Conservation (phyloP, 2,329 filamentous ascomycete genomes). For the Diaporthe vexans region DNA sequence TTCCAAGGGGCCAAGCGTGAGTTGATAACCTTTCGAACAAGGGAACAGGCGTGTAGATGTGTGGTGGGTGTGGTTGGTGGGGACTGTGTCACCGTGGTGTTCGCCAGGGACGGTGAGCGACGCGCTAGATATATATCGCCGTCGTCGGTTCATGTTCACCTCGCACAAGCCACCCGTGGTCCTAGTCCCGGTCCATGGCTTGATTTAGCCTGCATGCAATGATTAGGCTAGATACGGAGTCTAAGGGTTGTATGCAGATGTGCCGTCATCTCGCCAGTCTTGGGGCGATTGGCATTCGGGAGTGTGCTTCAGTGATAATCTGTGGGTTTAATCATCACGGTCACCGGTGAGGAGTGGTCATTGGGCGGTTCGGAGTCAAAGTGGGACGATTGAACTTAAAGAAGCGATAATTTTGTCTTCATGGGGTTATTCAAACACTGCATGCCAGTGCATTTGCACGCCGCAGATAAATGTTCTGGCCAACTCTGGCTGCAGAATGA, state of each 20-base stretch:
- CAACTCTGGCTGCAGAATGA: neutral
- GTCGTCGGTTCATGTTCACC: neutral
- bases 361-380: neutral
- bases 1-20: neutral
- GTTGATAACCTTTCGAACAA: neutral
- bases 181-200: neutral
- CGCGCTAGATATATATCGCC: neutral
- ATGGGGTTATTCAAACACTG: neutral
- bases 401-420: neutral
- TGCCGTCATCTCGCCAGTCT: neutral
- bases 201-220: slow-evolving; percentile 3
- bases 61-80: neutral
- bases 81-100: neutral
- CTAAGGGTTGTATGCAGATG: neutral
- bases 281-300: neutral
- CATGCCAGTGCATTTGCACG: neutral
- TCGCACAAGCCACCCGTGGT: neutral
- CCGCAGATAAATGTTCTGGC: neutral
- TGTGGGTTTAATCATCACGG: neutral
- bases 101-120: neutral
- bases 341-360: neutral
- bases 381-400: neutral
- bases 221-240: slow-evolving; percentile 8
- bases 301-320: neutral
- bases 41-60: neutral